A percentile compares a stretch with the other conserved stretches of the same genome.
Conservation (phyloP, 2,329 filamentous ascomycete genomes). For the Sordariomycetes sp. region DNA sequence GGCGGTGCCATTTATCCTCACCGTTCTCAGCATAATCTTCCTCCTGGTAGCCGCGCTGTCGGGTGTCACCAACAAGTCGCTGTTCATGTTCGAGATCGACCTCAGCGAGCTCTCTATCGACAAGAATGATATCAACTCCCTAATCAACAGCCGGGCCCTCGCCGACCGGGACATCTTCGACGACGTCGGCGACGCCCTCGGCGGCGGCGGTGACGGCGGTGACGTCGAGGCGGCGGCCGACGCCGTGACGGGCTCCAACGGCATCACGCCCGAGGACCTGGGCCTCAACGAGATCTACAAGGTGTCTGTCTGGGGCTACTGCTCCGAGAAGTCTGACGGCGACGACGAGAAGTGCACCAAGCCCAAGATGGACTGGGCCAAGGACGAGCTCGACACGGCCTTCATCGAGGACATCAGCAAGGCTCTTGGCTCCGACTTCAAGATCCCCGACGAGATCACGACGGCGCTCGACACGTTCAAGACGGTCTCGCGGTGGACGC, state of each 20-base stretch:
- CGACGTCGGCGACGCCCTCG: slow-evolving; percentile 5
- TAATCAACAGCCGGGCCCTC: slow-evolving; percentile 4
- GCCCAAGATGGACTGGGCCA: slow-evolving; percentile 63
- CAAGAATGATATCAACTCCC: background rate
- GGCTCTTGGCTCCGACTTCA: slow-evolving; percentile 37
- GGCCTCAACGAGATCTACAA: slow-evolving; percentile 66
- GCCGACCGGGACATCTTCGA: slow-evolving; percentile 7
- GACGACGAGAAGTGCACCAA: slow-evolving; percentile 53
- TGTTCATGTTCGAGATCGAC: slow-evolving; percentile 49
- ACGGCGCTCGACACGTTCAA: slow-evolving; percentile 60
- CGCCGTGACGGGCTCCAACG: slow-evolving; percentile 6
- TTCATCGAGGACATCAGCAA: slow-evolving; percentile 28
- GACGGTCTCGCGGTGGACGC: slow-evolving; percentile 67
- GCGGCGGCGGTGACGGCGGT: background rate
- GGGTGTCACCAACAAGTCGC: slow-evolving; percentile 39
- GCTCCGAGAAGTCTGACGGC: slow-evolving; percentile 44
- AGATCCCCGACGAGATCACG: slow-evolving; percentile 54
- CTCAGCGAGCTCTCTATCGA: slow-evolving; percentile 42
- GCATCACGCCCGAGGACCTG: slow-evolving; percentile 41
- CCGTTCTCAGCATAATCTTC: slow-evolving; percentile 62
- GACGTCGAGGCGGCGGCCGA: slow-evolving; percentile 6
- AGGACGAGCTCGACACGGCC: slow-evolving; percentile 53
- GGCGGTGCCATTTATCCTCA: slow-evolving; percentile 71
- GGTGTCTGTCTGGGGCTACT: slow-evolving; percentile 80
- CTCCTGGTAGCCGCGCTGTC: slow-evolving; percentile 43